Conservation (phyloP, 2,329 filamentous ascomycete genomes). For the Sphaerostilbella broomeana region DNA sequence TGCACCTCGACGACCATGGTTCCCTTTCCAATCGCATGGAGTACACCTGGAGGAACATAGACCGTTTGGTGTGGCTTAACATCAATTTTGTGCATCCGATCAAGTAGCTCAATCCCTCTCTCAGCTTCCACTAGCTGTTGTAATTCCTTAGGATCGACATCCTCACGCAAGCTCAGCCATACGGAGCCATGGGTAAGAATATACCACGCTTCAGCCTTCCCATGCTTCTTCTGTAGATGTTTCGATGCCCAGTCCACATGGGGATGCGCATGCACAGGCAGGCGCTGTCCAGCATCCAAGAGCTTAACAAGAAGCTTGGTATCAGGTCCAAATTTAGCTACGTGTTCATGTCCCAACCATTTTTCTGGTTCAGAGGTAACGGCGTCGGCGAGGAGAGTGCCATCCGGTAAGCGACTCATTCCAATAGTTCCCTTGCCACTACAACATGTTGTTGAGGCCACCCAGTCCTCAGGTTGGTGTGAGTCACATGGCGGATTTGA, state of each 20-base stretch:
- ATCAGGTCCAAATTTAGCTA: conserved; percentile 14
- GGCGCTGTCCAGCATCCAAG: conserved; percentile 18
- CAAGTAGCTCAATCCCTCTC: conserved; percentile 11
- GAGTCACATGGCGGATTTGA: conserved; percentile 4
- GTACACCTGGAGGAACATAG: conserved; percentile 16
- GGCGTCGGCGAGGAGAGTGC: conserved; percentile 15
- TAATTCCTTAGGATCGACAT: conserved; percentile 10
- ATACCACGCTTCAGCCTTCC: conserved; percentile 21
- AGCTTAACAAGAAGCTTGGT: conserved; percentile 19
- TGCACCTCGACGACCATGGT: conserved; percentile 17
- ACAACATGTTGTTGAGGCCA: conserved; percentile 18
- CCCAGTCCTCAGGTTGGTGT: conserved; percentile 17
- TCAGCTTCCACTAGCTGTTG: conserved; percentile 12
- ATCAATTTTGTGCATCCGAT: conserved; percentile 15
- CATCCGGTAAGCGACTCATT: conserved; percentile 14
- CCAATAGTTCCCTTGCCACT: conserved; percentile 14
- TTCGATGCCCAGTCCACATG: conserved; percentile 16
- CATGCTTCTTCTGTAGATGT: conserved; percentile 14
- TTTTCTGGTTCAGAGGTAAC: conserved; percentile 12
- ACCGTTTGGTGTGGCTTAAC: conserved; percentile 16
- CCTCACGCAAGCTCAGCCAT: conserved; percentile 15
- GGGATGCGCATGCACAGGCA: conserved; percentile 19
- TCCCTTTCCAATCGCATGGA: conserved; percentile 20
- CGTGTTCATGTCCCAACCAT: conserved; percentile 17
- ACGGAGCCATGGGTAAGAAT: conserved; percentile 16